phyloP scores from a whole-genome alignment of 257 asterid genomes.

The Anisodus acutangulus region DNA sequence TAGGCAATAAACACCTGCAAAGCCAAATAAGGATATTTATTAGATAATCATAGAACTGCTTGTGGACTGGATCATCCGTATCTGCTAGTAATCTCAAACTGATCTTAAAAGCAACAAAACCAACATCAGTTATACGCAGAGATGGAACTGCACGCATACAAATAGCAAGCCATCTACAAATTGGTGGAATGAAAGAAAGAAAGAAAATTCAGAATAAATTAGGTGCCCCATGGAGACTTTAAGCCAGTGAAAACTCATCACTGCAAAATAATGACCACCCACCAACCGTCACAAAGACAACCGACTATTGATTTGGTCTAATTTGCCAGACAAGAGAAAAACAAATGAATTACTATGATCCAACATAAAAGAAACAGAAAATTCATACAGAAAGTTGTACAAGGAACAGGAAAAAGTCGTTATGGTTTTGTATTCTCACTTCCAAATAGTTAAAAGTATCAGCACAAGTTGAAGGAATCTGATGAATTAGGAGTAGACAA shows the following conservation, averaged over 20 bases:
- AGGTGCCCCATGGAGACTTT: neutral
- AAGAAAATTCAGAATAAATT: neutral
- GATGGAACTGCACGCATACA: neutral
- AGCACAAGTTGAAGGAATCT: conserved; percentile 61
- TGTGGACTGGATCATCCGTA: too few species aligned
- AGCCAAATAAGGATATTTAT: conserved; percentile 11
- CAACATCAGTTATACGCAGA: neutral
- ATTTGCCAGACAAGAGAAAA: neutral
- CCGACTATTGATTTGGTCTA: neutral
- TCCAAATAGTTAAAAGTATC: conserved; percentile 59
- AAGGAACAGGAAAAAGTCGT: neutral
- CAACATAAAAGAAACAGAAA: conserved; percentile 8
- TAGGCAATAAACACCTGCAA: conserved; percentile 19
- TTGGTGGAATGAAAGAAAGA: too few species aligned
- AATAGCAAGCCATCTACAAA: neutral
- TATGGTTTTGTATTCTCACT: conserved; percentile 43
- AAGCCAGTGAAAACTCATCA: neutral
- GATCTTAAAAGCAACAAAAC: conserved; percentile 1
- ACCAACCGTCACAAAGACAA: conserved; percentile 28
- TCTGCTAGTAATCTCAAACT: neutral
- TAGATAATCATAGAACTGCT: neutral
- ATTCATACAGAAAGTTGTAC: neutral
- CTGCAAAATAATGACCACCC: conserved; percentile 17
- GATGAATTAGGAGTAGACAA: conserved; percentile 64
- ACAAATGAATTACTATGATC: neutral